phyloP scores from a whole-genome alignment of 495 filamentous ascomycete genomes.

The Rhizodiscina lignyota region DNA sequence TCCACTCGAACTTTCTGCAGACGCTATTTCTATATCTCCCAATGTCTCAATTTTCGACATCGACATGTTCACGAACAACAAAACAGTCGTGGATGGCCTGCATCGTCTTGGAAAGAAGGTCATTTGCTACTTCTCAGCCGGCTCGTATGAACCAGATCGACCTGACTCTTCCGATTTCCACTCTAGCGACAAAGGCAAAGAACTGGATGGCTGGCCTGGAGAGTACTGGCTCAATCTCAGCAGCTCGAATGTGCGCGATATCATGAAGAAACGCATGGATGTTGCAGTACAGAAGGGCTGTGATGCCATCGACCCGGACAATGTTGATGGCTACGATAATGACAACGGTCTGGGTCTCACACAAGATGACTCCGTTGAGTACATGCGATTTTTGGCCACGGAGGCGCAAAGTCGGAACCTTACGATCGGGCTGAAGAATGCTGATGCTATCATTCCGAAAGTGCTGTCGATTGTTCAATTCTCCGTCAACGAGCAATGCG shows the following conservation, averaged over 20 bases:
- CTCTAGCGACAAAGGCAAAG: conserved; percentile 32
- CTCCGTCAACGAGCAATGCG: conserved; percentile 60
- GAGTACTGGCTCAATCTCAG: conserved; percentile 52
- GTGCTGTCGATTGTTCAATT: conserved; percentile 45
- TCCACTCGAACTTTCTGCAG: conserved; percentile 24
- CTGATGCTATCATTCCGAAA: conserved; percentile 35
- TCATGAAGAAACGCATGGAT: conserved; percentile 44
- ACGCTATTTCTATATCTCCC: conserved; percentile 16
- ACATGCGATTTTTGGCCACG: conserved; percentile 39
- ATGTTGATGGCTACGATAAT: conserved; percentile 50
- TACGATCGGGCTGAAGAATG: conserved; percentile 52
- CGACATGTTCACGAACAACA: conserved; percentile 39
- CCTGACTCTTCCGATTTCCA: conserved; percentile 37
- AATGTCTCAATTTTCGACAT: conserved; percentile 40
- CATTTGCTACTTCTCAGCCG: conserved; percentile 68
- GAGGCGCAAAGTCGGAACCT: conserved; percentile 30
- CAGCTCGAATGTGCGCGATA: conserved; percentile 36
- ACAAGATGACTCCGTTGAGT: conserved; percentile 34
- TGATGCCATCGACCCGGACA: conserved; percentile 59
- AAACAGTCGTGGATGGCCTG: conserved; percentile 27
- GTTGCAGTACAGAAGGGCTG: conserved; percentile 44
- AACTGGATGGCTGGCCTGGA: conserved; percentile 43
- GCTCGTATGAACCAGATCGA: conserved; percentile 44
- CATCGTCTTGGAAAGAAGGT: conserved; percentile 33
- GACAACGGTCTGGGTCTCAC: conserved; percentile 40